phyloP scores from a whole-genome alignment of 108 stramenopile genomes.

The Cyclotella baltica region DNA sequence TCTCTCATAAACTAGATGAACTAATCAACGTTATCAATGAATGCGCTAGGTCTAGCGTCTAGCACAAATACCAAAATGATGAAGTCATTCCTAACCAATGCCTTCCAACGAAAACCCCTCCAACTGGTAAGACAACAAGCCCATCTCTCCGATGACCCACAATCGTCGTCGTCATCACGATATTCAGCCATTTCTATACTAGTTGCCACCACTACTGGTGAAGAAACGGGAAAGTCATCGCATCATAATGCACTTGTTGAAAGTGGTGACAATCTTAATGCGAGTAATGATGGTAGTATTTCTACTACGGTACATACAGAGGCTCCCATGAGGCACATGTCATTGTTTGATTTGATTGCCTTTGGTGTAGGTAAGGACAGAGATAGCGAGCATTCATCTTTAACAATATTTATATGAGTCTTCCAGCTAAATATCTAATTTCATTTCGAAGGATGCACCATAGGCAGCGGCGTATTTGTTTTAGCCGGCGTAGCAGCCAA shows the following conservation, averaged over 20 bases:
- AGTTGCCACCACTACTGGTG: neutral
- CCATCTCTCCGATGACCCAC: constrained; percentile 26
- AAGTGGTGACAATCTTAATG: too few species aligned
- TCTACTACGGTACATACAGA: too few species aligned
- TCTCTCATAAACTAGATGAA: too few species aligned
- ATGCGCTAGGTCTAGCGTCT: too few species aligned
- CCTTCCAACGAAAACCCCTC: constrained; percentile 27
- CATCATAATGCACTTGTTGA: neutral
- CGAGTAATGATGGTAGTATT: too few species aligned
- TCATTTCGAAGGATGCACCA: constrained; percentile 84
- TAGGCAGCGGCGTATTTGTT: constrained; percentile 93
- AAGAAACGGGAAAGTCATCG: neutral
- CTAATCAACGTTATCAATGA: too few species aligned
- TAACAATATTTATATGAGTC: too few species aligned
- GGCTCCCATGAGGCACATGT: constrained; percentile 53
- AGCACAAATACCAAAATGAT: neutral
- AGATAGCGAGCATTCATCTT: too few species aligned
- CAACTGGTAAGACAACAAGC: constrained; percentile 25
- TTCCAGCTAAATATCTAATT: too few species aligned
- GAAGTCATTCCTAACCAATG: constrained; percentile 16
- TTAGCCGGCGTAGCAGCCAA: constrained; percentile 79
- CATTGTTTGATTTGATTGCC: constrained; percentile 80
- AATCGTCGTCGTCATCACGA: neutral
- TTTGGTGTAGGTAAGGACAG: too few species aligned
- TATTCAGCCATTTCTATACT: neutral